Evolutionary conservation across 106 monocot genomes (phyloP).

Genomic region (Cymbidium sinense): DNA sequence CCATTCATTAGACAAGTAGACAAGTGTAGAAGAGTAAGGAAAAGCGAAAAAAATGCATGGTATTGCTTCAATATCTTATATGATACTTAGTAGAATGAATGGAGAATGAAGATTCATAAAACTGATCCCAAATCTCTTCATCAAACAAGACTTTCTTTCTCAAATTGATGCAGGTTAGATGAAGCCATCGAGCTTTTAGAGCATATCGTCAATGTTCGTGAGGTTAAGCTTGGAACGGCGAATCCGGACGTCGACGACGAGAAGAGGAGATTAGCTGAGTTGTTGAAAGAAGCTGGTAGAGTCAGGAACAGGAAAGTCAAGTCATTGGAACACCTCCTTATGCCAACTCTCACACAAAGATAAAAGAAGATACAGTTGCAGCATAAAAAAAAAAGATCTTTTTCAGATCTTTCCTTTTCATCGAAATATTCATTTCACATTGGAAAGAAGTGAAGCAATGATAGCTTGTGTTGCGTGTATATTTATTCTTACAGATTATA

Average conservation of each 20-base stretch:
- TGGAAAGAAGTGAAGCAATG: neutral
- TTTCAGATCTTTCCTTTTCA: neutral
- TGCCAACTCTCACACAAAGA: slow-evolving; percentile 11
- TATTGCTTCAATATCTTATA: no score
- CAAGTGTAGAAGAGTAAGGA: no score
- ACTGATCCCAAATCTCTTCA: no score
- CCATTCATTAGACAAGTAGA: no score
- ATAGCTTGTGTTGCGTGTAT: neutral
- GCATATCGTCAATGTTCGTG: slow-evolving; percentile 16
- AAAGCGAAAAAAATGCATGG: no score
- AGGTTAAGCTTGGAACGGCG: slow-evolving; percentile 21
- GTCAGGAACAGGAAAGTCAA: slow-evolving; percentile 10
- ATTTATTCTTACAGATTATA: slow-evolving; percentile 1
- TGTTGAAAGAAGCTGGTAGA: slow-evolving; percentile 24
- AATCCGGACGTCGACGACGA: slow-evolving; percentile 30
- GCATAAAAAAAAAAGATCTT: neutral
- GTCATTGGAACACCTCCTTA: slow-evolving; percentile 22
- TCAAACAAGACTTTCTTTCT: neutral
- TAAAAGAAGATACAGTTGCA: slow-evolving; percentile 2
- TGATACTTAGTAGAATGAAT: no score
- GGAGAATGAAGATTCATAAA: no score
- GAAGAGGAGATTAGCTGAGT: slow-evolving; percentile 25
- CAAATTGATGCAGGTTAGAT: slow-evolving; percentile 12
- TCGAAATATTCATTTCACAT: neutral
- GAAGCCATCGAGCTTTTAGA: slow-evolving; percentile 26